Evolutionary conservation across 352 stramenopile species (phyloP), one percentile per base, ranked within the genome.

Genomic region (Phytophthora crassamura): DNA sequence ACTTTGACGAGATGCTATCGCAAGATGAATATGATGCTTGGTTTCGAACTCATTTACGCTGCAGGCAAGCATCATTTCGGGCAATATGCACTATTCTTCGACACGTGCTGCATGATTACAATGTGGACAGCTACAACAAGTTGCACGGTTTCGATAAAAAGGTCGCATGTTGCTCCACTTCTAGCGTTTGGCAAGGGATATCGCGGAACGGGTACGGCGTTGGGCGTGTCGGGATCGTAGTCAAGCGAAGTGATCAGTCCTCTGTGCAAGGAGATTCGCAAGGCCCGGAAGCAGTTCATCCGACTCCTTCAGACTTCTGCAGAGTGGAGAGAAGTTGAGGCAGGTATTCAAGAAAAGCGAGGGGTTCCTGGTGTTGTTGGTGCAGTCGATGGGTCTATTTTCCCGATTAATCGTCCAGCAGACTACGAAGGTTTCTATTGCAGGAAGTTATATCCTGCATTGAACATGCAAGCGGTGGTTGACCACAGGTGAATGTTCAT

Each of bases 381-480:
- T n/a, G n/a, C n/a, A n/a, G n/a, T n/a, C n/a, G n/a, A n/a, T n/a
- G n/a, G n/a, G n/a, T n/a, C n/a, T n/a, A n/a, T n/a, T n/a, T n/a
- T n/a, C n/a, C n/a, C n/a, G n/a, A n/a, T n/a, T n/a, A n/a, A n/a
- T n/a, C n/a, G n/a, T n/a, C n/a, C n/a, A n/a, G n/a, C n/a, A n/a
- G n/a, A n/a, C n/a, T n/a, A n/a, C n/a, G n/a, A n/a, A n/a, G n/a
- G n/a, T n/a, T n/a, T n/a, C n/a, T n/a, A n/a, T n/a, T n/a, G n/a
- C 38, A 39, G 43, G 7, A 51, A 51, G 30, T 51, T 51, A 22
- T 51, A 51, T 20, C 25, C 43, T 22, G 43, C 43, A 9, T 28
- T 51, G 11, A 51, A 51, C 25, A 51, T 51, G 43, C 43, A 51
- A 51, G 43, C 43, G 22, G 43, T 51, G 22, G 25, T 51, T 20